Evolutionary conservation across 495 filamentous ascomycete genomes (phyloP).

Genomic region (Aspergillus egyptiacus): DNA sequence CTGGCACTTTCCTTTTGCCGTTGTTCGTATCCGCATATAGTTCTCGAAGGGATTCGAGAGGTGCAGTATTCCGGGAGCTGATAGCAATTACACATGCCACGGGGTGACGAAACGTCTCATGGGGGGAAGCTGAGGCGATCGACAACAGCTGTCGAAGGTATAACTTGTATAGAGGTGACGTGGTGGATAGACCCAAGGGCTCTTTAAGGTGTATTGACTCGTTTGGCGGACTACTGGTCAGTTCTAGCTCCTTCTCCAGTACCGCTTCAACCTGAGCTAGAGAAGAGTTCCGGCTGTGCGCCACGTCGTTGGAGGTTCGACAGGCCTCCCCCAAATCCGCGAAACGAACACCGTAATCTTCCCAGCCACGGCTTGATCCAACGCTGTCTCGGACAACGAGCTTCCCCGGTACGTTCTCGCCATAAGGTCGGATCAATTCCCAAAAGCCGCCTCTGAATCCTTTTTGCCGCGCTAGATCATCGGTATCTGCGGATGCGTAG

Average conservation of each 20-base stretch:
- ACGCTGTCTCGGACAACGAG: constrained; percentile 85
- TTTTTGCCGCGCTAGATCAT: constrained; percentile 74
- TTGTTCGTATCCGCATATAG: constrained; percentile 72
- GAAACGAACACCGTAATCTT: constrained; percentile 87
- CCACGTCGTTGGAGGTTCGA: constrained; percentile 17
- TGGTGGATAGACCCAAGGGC: constrained; percentile 25
- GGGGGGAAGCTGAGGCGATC: constrained; percentile 64
- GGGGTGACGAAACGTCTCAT: constrained; percentile 91
- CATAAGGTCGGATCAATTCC: constrained; percentile 83
- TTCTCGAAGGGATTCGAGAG: constrained; percentile 75
- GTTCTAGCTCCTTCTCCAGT: constrained; percentile 42
- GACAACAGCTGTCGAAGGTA: constrained; percentile 82
- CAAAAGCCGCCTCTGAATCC: constrained; percentile 76
- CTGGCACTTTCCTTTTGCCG: constrained; percentile 61
- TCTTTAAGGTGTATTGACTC: constrained; percentile 34
- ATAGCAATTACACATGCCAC: constrained; percentile 96
- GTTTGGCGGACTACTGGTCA: constrained; percentile 27
- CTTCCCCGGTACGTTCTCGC: constrained; percentile 81
- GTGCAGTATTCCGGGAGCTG: constrained; percentile 72
- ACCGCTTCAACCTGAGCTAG: constrained; percentile 57
- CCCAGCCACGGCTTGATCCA: constrained; percentile 73
- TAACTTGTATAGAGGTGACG: constrained; percentile 67
- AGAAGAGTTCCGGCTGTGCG: constrained; percentile 20
- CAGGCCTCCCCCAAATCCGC: constrained; percentile 43
- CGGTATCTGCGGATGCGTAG: constrained; percentile 74